phyloP scores from a whole-genome alignment of 2,329 filamentous ascomycete species.

The Fusarium bactridioides region DNA sequence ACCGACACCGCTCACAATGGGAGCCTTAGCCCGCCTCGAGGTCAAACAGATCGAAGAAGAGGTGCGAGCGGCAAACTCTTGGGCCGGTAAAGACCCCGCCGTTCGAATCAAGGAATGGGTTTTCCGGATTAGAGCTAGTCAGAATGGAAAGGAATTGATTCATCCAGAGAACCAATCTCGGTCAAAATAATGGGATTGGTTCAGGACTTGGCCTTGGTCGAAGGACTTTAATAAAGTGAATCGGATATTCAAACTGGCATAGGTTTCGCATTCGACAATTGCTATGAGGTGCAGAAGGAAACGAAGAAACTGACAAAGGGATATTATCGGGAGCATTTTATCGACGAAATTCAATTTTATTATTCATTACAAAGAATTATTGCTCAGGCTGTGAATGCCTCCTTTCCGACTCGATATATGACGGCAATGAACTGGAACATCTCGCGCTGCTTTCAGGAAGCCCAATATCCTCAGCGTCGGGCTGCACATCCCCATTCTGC shows the following conservation, averaged over 20 bases:
- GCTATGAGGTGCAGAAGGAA: no score
- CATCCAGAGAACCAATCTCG: background rate
- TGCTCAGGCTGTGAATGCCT: conserved; percentile 7
- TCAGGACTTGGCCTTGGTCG: background rate
- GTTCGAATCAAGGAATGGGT: background rate
- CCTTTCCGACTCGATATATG: conserved; percentile 8
- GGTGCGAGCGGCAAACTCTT: background rate
- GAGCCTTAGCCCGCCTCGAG: background rate
- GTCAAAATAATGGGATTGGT: background rate
- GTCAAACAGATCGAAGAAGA: background rate
- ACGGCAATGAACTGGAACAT: conserved; percentile 2
- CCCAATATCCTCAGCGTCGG: background rate
- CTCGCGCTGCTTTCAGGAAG: background rate
- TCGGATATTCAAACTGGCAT: no score
- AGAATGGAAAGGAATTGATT: background rate
- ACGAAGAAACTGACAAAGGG: no score
- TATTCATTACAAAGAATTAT: background rate
- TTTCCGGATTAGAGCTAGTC: background rate
- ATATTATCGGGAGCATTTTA: no score
- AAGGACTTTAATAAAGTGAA: no score
- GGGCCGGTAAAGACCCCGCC: background rate
- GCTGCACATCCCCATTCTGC: background rate
- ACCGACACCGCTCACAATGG: background rate
- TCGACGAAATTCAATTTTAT: background rate
- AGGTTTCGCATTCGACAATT: background rate